phyloP scores from a whole-genome alignment of 2,329 filamentous ascomycete species.

The Incumbomyces delicatus region DNA sequence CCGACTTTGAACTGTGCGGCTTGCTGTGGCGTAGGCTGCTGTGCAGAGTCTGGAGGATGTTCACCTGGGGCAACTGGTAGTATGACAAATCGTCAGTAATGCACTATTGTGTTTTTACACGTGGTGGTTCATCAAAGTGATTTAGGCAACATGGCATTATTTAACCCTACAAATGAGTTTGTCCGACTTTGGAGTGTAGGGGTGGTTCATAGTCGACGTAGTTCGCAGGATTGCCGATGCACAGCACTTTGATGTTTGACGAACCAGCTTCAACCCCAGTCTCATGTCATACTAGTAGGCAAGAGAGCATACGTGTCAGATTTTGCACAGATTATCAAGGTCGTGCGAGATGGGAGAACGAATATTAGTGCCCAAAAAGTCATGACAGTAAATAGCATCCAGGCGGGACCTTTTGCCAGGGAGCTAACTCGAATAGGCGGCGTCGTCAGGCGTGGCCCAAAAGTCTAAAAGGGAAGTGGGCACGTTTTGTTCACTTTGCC shows the following conservation, averaged over 20 bases:
- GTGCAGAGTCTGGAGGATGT: constrained; percentile 20
- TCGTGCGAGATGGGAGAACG: no score
- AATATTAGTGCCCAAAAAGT: no score
- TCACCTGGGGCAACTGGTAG: constrained; percentile 5
- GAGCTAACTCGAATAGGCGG: no score
- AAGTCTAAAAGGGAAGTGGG: no score
- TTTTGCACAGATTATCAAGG: no score
- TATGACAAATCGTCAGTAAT: neutral
- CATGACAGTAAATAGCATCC: no score
- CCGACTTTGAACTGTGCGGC: constrained; percentile 68
- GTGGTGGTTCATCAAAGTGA: no score
- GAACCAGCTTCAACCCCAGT: neutral
- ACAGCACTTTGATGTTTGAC: neutral
- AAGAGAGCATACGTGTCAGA: no score
- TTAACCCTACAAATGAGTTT: constrained; percentile 28
- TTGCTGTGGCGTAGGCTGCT: constrained; percentile 45
- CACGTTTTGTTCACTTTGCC: no score
- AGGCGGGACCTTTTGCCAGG: neutral
- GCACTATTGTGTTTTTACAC: no score
- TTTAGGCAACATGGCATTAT: neutral
- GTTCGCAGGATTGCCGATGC: neutral
- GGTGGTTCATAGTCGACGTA: neutral
- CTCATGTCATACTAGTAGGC: neutral
- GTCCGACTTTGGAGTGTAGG: constrained; percentile 4
- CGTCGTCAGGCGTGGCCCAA: no score